Percentiles rank a stretch among this genome's conserved stretches.
phyloP scores from a whole-genome alignment of 2,329 filamentous ascomycete species.

The Microdochium nivale region DNA sequence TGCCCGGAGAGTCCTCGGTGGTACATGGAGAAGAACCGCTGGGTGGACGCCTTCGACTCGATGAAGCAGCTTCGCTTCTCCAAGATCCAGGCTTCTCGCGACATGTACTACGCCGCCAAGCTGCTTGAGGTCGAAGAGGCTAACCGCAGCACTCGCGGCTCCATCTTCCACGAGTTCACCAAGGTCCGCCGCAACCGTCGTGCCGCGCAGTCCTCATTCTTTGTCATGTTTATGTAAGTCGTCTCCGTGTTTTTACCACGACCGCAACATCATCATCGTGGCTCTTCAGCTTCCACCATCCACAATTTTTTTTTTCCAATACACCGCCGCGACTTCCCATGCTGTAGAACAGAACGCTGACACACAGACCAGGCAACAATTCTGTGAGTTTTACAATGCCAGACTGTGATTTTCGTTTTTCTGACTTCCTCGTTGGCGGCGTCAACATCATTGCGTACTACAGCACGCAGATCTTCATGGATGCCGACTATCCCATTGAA shows the following conservation, averaged over 20 bases:
- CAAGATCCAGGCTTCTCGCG: conserved; percentile 45
- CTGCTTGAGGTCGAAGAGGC: conserved; percentile 48
- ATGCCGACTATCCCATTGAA: conserved; percentile 41
- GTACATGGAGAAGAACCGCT: conserved; percentile 39
- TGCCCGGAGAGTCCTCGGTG: conserved; percentile 41
- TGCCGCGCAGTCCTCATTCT: conserved; percentile 49
- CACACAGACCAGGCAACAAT: no score
- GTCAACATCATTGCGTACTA: conserved; percentile 41
- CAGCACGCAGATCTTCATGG: conserved; percentile 50
- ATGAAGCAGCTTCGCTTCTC: conserved; percentile 38
- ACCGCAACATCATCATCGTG: conserved; percentile 17
- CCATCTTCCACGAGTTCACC: conserved; percentile 46
- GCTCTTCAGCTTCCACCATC: no score
- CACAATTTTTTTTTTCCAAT: no score
- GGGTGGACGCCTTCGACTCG: conserved; percentile 36
- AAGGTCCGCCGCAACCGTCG: conserved; percentile 54
- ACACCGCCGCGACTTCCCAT: no score
- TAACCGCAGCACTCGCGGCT: conserved; percentile 37
- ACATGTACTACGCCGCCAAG: conserved; percentile 47
- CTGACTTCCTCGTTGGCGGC: no score
- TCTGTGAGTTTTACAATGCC: no score
- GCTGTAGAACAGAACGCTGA: no score
- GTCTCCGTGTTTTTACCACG: conserved; percentile 29
- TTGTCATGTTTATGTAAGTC: conserved; percentile 63
- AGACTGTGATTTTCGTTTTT: no score